A percentile compares a stretch with the other conserved stretches of the same genome.
phyloP scores from a whole-genome alignment of 148 eudicot species.

The Chenopodium quinoa region DNA sequence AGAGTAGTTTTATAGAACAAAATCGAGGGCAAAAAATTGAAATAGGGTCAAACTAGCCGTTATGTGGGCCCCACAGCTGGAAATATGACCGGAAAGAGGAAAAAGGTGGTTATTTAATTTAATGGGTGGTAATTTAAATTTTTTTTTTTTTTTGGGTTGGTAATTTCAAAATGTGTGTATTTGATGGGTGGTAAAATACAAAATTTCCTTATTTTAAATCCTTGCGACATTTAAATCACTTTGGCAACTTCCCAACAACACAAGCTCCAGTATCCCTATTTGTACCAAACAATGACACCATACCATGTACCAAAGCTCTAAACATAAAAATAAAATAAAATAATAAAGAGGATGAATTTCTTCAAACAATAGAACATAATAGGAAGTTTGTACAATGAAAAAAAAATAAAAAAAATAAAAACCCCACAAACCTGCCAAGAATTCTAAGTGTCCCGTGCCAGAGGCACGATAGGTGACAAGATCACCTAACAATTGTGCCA shows the following conservation, averaged over 20 bases:
- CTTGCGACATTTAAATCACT: not conserved
- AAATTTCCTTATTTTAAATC: not conserved
- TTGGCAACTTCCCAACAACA: not conserved
- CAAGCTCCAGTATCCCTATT: not conserved
- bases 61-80: too few relatives aligned
- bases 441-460: conserved; percentile 74
- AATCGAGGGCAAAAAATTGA: too few relatives aligned
- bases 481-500: conserved; percentile 71
- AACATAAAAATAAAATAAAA: not conserved
- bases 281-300: not conserved
- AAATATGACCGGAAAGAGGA: too few relatives aligned
- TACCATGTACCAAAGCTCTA: not conserved
- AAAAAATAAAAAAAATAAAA: not conserved
- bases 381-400: not conserved
- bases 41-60: too few relatives aligned
- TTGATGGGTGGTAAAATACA: too few relatives aligned
- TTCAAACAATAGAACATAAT: not conserved
- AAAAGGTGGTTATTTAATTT: too few relatives aligned
- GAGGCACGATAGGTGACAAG: conserved; percentile 79
- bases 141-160: too few relatives aligned
- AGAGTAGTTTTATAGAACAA: too few relatives aligned
- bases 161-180: too few relatives aligned
- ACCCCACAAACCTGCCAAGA: conserved; percentile 61
- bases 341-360: not conserved
- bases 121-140: too few relatives aligned